These are phyloP conservation scores for Alternaria sp. DNA, from an alignment of 2,329 filamentous ascomycete genomes.

Conservation along the genomic window DNA sequence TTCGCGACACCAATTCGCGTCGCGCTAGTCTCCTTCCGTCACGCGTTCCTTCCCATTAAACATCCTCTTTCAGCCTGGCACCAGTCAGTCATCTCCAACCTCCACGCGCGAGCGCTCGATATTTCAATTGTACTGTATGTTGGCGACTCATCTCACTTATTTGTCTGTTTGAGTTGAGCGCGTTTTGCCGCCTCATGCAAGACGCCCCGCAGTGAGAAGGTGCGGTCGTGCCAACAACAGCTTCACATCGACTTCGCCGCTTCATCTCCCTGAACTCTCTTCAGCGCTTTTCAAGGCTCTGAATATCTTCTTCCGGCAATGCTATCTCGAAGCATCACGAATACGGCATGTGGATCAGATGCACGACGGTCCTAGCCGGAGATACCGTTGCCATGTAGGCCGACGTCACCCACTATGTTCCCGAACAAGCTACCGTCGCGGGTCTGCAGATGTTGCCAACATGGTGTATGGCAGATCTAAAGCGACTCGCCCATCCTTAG, in stretches of 20 bases:
- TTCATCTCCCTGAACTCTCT: background rate
- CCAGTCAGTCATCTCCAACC: background rate
- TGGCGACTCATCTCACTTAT: background rate
- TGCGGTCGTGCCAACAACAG: background rate
- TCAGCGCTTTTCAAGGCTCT: background rate
- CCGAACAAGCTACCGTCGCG: background rate
- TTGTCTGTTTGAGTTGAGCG: background rate
- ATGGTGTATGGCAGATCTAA: background rate
- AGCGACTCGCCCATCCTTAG: background rate
- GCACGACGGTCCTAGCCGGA: slow-evolving; percentile 1
- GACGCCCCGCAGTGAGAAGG: background rate
- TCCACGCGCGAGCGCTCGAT: background rate
- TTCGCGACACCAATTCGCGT: slow-evolving; percentile 26
- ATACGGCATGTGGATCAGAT: background rate
- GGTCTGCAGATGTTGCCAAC: background rate
- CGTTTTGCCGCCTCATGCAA: background rate
- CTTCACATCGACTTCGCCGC: background rate
- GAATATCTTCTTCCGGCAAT: background rate
- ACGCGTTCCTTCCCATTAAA: slow-evolving; percentile 26
- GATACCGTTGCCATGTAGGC: background rate
- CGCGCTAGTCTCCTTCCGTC: slow-evolving; percentile 20
- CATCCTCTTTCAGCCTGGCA: slow-evolving; percentile 26
- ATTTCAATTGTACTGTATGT: background rate
- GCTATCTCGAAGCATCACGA: background rate
- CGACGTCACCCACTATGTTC: background rate